These are phyloP conservation scores for Paecilomyces sp. DNA, from an alignment of 2,329 filamentous ascomycete species.

Conservation along the genomic window DNA sequence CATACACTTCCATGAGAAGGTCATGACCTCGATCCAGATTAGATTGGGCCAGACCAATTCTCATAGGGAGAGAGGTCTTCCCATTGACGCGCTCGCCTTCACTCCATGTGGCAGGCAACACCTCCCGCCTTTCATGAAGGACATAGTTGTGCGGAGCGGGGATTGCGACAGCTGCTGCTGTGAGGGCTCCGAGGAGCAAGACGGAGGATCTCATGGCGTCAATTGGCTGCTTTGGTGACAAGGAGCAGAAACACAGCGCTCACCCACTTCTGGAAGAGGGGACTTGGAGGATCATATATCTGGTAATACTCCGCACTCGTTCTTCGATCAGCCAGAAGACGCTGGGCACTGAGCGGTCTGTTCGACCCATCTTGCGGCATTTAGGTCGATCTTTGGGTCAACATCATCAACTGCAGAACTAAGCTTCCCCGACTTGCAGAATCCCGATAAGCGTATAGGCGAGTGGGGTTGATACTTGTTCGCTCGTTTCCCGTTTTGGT, in stretches of 20 bases:
- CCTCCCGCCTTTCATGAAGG: constrained; percentile 24
- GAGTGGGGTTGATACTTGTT: not conserved
- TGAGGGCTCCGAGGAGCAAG: constrained; percentile 14
- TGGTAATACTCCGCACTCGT: not conserved
- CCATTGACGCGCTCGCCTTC: constrained; percentile 15
- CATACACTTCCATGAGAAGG: constrained; percentile 25
- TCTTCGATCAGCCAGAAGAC: not conserved
- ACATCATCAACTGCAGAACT: not conserved
- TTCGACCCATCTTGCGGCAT: not conserved
- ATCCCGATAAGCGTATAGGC: not conserved
- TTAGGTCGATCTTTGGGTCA: not conserved
- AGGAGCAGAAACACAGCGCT: not conserved
- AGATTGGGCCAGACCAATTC: constrained; percentile 12
- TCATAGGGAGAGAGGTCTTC: constrained; percentile 13
- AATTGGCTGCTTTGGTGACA: not conserved
- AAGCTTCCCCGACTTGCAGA: not conserved
- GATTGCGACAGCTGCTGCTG: constrained; percentile 12
- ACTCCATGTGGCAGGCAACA: constrained; percentile 18
- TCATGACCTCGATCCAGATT: constrained; percentile 21
- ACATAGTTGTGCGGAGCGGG: constrained; percentile 16
- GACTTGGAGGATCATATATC: not conserved
- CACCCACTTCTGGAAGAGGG: not conserved
- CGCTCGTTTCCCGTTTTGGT: not conserved
- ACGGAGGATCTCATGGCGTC: constrained; percentile 15
- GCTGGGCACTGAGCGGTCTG: not conserved